Base-by-base conservation (phyloP, 2,329 filamentous ascomycete genomes). In the Aureobasidium sp. region DNA sequence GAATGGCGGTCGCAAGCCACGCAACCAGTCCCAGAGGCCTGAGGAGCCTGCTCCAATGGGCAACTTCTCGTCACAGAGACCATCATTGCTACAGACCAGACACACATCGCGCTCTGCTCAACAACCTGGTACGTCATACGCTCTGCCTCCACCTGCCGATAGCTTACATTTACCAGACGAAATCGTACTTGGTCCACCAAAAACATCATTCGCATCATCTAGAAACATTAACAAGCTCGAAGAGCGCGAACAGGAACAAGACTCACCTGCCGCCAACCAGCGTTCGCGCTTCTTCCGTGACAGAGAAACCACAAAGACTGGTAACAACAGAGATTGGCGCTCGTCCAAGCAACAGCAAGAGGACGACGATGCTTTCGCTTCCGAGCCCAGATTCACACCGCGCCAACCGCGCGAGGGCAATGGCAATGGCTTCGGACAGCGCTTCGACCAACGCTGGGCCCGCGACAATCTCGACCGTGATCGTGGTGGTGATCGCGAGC, bases 121-220 rank as follows among this genome's bases (percentile, higher is more conserved):
- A 17, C 53, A 61, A 20, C 34, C 56, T 46, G 53, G 62, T 62
- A 53, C 15, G 52, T 41, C 29, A 13, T 13, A 41, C 55, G 51
- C 52, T 46, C 15, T 42, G 42, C 15, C 26, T 13, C 20, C 8
- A 13, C 46, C 12, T 20, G 32, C 29, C 34, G 17, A 23, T 26
- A 23, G 46, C 57, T 60, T 51, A 60, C 57, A 42, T 10, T 7
- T 9, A 20, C 9, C 42, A 69, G 92, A 96, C 69, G 91, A 95
- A 66, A 88, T 95, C 63, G 83, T 94, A 63, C 87, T 96, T 63
- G 91, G 90, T 15, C 91, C 91, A 23, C 90, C 91, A 1, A 89
- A 90, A 73, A 90, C 86, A 51, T 85, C 86, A 48, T 96, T 97
- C 74, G 85, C 90, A 59, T 95, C 91, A 26, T 89, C 88, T 63